A percentile compares a stretch with the other conserved stretches of the same genome.
Evolutionary conservation across 345 rosid genomes (phyloP).

Genomic region (Ceriops tagal): DNA sequence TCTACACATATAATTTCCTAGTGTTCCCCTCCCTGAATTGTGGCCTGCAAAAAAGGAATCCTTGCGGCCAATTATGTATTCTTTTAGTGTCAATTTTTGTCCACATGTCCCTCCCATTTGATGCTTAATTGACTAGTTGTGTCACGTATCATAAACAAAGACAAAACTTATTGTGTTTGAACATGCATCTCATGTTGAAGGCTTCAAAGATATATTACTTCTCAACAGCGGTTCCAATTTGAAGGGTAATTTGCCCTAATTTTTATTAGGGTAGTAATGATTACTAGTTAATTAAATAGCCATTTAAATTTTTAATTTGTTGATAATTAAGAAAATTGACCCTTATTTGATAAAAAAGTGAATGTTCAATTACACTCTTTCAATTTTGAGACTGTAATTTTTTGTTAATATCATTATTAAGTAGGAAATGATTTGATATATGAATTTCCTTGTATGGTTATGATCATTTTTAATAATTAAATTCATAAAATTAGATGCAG

Average conservation of each 20-base stretch:
- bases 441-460: too few species aligned
- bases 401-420: too few species aligned
- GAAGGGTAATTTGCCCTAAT: slow-evolving; percentile 15
- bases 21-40: slow-evolving; percentile 22
- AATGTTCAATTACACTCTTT: too few species aligned
- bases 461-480: too few species aligned
- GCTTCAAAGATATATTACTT: slow-evolving; percentile 22
- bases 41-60: slow-evolving; percentile 23
- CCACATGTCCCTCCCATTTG: slow-evolving; percentile 17
- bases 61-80: neutral
- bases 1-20: neutral
- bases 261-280: slow-evolving; percentile 24
- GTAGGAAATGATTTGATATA: too few species aligned
- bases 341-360: too few species aligned
- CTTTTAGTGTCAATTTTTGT: too few species aligned
- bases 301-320: neutral
- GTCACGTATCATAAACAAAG: neutral
- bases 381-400: too few species aligned
- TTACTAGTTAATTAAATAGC: neutral
- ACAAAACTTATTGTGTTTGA: slow-evolving; percentile 15
- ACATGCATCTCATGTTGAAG: slow-evolving; percentile 9
- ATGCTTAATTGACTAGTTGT: slow-evolving; percentile 11
- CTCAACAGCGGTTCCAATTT: slow-evolving; percentile 38
- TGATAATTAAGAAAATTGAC: slow-evolving; percentile 7
- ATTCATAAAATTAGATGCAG: too few species aligned